These are phyloP conservation scores for Penicillium maclennaniae DNA, from an alignment of 495 filamentous ascomycete genomes.

Conservation along the genomic window DNA sequence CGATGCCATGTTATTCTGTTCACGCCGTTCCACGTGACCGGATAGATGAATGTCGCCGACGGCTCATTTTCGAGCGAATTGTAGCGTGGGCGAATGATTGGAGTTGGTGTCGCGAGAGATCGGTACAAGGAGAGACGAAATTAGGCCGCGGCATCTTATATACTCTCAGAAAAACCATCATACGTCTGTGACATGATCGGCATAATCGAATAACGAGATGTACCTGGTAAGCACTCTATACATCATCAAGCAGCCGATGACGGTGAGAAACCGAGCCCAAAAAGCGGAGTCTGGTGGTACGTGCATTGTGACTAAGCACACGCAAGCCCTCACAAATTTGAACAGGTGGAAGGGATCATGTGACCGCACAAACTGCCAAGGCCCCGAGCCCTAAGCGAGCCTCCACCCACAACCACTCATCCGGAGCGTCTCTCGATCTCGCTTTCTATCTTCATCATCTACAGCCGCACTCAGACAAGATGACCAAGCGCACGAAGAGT, in stretches of 20 bases:
- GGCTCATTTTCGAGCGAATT: not conserved
- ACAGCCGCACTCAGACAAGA: slow-evolving; percentile 55
- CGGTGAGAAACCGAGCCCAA: not conserved
- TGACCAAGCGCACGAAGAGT: slow-evolving; percentile 97
- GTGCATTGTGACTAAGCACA: no score
- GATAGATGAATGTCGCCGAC: slow-evolving; percentile 15
- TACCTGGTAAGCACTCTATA: not conserved
- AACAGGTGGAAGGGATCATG: slow-evolving; percentile 1
- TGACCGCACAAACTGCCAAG: slow-evolving; percentile 29
- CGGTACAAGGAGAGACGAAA: not conserved
- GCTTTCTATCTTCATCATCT: slow-evolving; percentile 44
- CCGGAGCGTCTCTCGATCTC: slow-evolving; percentile 40
- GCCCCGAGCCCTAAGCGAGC: slow-evolving; percentile 44
- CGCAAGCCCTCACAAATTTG: no score
- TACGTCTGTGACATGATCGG: not conserved
- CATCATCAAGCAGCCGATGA: not conserved
- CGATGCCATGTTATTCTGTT: not conserved
- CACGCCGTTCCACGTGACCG: slow-evolving; percentile 14
- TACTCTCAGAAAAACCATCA: not conserved
- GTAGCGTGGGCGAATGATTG: not conserved
- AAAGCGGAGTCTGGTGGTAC: not conserved
- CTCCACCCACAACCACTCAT: slow-evolving; percentile 43
- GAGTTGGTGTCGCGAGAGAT: not conserved
- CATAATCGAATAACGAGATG: no score
- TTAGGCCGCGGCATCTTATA: not conserved